Evolutionary conservation across 371 early-diverging fungal species (phyloP).

Genomic region (Haplosporangium sp.): DNA sequence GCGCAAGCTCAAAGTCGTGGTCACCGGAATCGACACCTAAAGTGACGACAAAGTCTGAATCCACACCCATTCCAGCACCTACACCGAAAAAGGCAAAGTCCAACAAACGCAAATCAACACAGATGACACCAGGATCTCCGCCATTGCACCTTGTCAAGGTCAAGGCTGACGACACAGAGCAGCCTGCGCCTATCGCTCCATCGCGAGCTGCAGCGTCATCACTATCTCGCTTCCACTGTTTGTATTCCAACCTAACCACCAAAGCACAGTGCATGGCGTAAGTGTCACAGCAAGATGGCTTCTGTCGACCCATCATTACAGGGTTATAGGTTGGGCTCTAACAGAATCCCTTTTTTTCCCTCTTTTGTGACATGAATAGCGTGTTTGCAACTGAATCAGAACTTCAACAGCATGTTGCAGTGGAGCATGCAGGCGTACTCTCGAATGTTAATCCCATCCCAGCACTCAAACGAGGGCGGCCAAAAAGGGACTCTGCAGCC

Average conservation of each 20-base stretch:
- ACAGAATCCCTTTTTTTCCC: neutral
- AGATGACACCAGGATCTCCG: neutral
- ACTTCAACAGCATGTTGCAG: constrained; percentile 21
- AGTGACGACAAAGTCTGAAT: constrained; percentile 19
- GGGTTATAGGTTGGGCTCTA: neutral
- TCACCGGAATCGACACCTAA: constrained; percentile 8
- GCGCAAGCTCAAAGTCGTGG: neutral
- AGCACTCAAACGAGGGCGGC: constrained; percentile 34
- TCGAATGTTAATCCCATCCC: constrained; percentile 10
- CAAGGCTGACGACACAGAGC: neutral
- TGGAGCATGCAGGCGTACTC: constrained; percentile 16
- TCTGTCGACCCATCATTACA: too few species aligned
- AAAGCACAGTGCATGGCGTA: constrained; percentile 26
- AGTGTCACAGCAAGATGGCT: neutral
- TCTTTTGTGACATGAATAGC: neutral
- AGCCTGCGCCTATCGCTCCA: too few species aligned
- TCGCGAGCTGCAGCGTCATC: neutral
- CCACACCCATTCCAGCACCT: too few species aligned
- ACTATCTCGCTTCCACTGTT: constrained; percentile 20
- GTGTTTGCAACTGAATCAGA: constrained; percentile 16
- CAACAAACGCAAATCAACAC: constrained; percentile 32
- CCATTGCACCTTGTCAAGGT: neutral
- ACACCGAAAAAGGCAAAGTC: too few species aligned
- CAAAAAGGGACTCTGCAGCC: constrained; percentile 16
- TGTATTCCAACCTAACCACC: constrained; percentile 19